phyloP scores from a whole-genome alignment of 2,329 filamentous ascomycete genomes.

The Fusarium sulawesiense region DNA sequence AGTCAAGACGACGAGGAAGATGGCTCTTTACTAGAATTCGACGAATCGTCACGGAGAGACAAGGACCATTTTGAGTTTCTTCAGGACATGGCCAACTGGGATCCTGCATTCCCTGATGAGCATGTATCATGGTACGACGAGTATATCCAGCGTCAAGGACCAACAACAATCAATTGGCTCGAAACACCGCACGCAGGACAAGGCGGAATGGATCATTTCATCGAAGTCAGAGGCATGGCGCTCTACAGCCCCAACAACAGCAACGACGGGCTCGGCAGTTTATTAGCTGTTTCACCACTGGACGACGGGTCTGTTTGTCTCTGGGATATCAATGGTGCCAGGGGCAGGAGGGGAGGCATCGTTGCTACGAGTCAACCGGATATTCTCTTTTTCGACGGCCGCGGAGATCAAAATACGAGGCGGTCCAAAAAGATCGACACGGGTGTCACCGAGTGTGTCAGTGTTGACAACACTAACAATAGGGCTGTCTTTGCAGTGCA shows the following conservation, averaged over 20 bases:
- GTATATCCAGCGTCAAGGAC: slow-evolving; percentile 84
- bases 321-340: slow-evolving; percentile 78
- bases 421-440: slow-evolving; percentile 76
- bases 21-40: slow-evolving; percentile 41
- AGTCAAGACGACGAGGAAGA: slow-evolving; percentile 7
- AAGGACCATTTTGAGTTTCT: slow-evolving; percentile 40
- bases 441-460: slow-evolving; percentile 83
- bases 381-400: slow-evolving; percentile 70
- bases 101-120: slow-evolving; percentile 79
- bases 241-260: slow-evolving; percentile 68
- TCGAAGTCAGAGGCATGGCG: slow-evolving; percentile 80
- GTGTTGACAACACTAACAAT: slow-evolving; percentile 74
- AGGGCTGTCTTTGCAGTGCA: slow-evolving; percentile 85
- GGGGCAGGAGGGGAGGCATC: slow-evolving; percentile 68
- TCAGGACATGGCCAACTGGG: slow-evolving; percentile 82
- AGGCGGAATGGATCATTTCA: slow-evolving; percentile 56
- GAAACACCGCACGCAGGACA: slow-evolving; percentile 66
- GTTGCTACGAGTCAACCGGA: slow-evolving; percentile 73
- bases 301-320: slow-evolving; percentile 90
- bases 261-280: slow-evolving; percentile 56
- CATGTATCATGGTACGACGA: slow-evolving; percentile 87
- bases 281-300: slow-evolving; percentile 78
- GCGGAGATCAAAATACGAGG: slow-evolving; percentile 57
- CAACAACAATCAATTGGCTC: slow-evolving; percentile 81
- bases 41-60: slow-evolving; percentile 29